Percentiles rank a stretch among this genome's conserved stretches.
Evolutionary conservation across 2,329 filamentous ascomycete species (phyloP).

Genomic region (Microcera coccophila): DNA sequence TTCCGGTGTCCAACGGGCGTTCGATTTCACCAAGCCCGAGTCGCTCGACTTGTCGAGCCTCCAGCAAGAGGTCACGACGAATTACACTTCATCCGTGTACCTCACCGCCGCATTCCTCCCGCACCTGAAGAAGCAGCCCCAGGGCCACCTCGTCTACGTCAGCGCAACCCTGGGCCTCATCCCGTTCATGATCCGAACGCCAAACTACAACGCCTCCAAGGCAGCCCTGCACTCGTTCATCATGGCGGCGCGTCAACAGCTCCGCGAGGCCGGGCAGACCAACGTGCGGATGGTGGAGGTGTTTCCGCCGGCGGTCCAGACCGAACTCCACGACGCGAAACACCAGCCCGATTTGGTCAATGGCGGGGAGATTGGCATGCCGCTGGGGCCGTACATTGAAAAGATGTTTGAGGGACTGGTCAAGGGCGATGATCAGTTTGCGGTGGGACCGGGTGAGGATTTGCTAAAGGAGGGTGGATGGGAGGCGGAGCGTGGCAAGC

Average conservation of each 20-base stretch:
- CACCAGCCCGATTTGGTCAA: slow-evolving; percentile 25
- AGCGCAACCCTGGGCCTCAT: slow-evolving; percentile 22
- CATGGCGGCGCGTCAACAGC: slow-evolving; percentile 19
- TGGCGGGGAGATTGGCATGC: slow-evolving; percentile 34
- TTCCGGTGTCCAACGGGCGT: slow-evolving; percentile 49
- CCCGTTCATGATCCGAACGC: slow-evolving; percentile 20
- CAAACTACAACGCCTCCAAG: slow-evolving; percentile 30
- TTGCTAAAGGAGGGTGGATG: slow-evolving; percentile 22
- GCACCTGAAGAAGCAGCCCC: slow-evolving; percentile 17
- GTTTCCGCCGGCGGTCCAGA: slow-evolving; percentile 29
- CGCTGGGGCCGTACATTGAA: slow-evolving; percentile 40
- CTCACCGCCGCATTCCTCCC: slow-evolving; percentile 28
- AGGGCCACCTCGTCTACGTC: slow-evolving; percentile 21
- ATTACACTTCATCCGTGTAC: slow-evolving; percentile 26
- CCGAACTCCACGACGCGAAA: slow-evolving; percentile 25
- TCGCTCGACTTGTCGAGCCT: slow-evolving; percentile 28
- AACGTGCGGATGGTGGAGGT: slow-evolving; percentile 24
- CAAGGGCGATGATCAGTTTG: slow-evolving; percentile 23
- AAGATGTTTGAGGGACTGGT: slow-evolving; percentile 28
- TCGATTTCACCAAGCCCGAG: slow-evolving; percentile 28
- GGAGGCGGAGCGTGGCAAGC: slow-evolving; percentile 16
- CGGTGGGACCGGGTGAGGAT: slow-evolving; percentile 18
- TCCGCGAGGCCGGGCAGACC: slow-evolving; percentile 8
- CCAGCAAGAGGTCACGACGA: slow-evolving; percentile 23
- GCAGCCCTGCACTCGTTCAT: slow-evolving; percentile 26